Conservation (phyloP, 768 basidiomycete species). For the Mycena venus region DNA sequence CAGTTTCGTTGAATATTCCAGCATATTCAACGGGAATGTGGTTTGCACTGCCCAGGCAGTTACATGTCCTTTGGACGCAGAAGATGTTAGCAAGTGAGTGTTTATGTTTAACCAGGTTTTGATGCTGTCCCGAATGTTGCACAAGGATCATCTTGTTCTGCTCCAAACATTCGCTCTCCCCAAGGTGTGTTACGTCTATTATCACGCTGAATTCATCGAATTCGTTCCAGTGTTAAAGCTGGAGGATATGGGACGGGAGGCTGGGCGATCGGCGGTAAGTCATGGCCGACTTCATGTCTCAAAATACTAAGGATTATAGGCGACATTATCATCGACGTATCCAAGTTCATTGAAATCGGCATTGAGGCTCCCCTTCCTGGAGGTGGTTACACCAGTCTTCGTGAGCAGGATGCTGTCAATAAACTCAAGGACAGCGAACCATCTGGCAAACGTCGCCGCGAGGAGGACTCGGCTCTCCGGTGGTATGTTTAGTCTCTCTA, state of each 20-base stretch:
- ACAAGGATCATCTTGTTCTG: constrained; percentile 81
- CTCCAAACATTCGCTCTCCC: constrained; percentile 72
- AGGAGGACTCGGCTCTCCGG: constrained; percentile 66
- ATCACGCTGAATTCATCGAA: not conserved
- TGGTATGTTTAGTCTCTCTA: no score
- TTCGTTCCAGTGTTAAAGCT: constrained; percentile 67
- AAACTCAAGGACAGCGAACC: constrained; percentile 25
- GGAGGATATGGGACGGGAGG: constrained; percentile 94
- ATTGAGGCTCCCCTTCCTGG: constrained; percentile 71
- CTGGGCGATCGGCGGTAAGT: constrained; percentile 90
- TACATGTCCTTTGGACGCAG: constrained; percentile 80
- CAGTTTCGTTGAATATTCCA: constrained; percentile 63
- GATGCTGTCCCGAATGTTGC: not conserved
- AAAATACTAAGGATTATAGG: constrained; percentile 41
- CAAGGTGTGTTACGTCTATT: constrained; percentile 37
- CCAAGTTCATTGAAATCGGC: constrained; percentile 73
- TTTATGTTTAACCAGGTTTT: not conserved
- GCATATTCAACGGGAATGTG: constrained; percentile 86
- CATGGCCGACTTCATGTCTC: constrained; percentile 43
- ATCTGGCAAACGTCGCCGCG: constrained; percentile 67
- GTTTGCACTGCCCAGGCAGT: constrained; percentile 71
- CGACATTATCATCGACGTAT: constrained; percentile 87
- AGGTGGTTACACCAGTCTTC: constrained; percentile 72
- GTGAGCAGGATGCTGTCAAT: constrained; percentile 63
- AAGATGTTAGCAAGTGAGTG: constrained; percentile 85